Evolutionary conservation across 2,329 filamentous ascomycete genomes (phyloP), one percentile per base, ranked within the genome.

Genomic region (Phialophora chinensis): DNA sequence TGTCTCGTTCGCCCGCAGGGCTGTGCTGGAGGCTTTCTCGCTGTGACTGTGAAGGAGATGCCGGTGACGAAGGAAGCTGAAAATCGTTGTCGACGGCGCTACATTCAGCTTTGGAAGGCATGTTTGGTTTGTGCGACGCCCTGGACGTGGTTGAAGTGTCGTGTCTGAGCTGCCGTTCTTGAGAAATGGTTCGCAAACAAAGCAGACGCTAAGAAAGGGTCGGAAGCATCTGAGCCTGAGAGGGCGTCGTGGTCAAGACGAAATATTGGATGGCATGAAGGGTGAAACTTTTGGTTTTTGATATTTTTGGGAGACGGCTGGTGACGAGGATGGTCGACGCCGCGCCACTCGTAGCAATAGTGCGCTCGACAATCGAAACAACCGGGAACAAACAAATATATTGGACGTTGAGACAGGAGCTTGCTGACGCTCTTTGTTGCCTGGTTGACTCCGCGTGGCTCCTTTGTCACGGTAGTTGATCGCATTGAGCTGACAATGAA

Each of bases 371-470:
- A 12, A 23, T 52, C 10, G 27, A 23, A 52, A 52, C 23, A 52
- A 52, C 20, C 7, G 8, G 3, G 20, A 17, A 27, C 49, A 52
- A 27, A 52, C 49, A 52, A 10, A 6, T 12, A 23, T 23, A 5
- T 52, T 27, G 4, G 20, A 2, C 14, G 14, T 17, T 23, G 49
- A 17, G 20, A 10, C 4, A 23, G 23, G 23, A 14, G 10, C 11
- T 52, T n/a, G 49, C 25, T 52, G 49, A 14, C 14, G 49, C 49
- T 52, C 23, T 52, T 52, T 52, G 49, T 52, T 52, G 20, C 23
- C 23, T 52, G 49, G 11, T 23, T 29, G 14, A 25, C 49, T 23
- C 10, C 10, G 49, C 20, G 20, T 25, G 49, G 25, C 10, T 52
- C 25, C 25, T 27, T 52, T 52, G 49, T 52, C 20, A 27, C 49